Evolutionary conservation across 2,329 filamentous ascomycete genomes (phyloP), one percentile per base, ranked within the genome.

Genomic region (Chlorencoelia australis): DNA sequence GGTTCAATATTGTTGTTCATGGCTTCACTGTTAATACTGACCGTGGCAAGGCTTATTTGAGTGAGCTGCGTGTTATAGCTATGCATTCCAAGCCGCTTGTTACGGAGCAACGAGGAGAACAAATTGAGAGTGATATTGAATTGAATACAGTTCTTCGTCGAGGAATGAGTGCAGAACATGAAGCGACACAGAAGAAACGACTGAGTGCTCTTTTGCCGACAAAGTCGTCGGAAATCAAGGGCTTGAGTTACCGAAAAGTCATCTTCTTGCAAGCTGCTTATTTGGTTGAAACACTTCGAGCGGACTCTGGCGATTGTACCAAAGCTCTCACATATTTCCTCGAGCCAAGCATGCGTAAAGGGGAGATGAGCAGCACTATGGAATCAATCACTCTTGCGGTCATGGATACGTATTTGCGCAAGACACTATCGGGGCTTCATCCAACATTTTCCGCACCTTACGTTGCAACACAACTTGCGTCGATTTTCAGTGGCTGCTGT

Each of bases 1-100:
- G 91, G 91, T 96, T 95, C 64, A 99, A 98, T 53, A 86, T 96
- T 44, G 84, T 88, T 15, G 82, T 94, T 1, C 91, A 98, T 57
- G 91, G 88, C 4, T 94, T 96, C 56, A 80, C 79, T 7, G 69
- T 81, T 8, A 72, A 73, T 11, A 89, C 86, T 0, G 72, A 79
- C 11, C 73, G 82, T 37, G 83, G 80, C 13, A 80, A 79, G 55
- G 73, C 75, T 47, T 76, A 93, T 50, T 61, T 78, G 33, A 71
- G 80, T 39, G 87, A 95, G 54, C 68, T 99, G 14, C 77, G 83
- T 16, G 68, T 84, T 22, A 79, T 99, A 55, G 89, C 93, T 2
- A 75, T 86, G 34, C 79, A 94, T 59, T 94, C 88, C 9, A 79
- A 83, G 18, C 83, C 91, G 0, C 64, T 98, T 37, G 82, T 98